A percentile compares a stretch with the other conserved stretches of the same genome.
These are phyloP conservation scores for Coniochaeta sp. DNA, from an alignment of 2,329 filamentous ascomycete genomes.

Conservation along the genomic window DNA sequence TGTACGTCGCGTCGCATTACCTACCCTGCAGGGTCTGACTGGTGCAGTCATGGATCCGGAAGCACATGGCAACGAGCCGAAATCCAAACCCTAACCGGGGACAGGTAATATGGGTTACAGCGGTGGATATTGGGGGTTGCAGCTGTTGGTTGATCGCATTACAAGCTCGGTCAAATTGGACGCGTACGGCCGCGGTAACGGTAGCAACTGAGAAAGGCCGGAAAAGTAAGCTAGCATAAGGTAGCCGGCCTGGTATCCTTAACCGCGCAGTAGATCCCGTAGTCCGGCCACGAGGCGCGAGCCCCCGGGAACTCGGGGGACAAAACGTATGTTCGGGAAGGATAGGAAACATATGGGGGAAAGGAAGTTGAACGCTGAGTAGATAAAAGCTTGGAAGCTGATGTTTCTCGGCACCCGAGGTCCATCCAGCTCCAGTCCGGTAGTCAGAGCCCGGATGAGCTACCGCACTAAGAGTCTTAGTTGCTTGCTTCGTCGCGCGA, in stretches of 20 bases:
- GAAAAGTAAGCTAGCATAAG: not conserved
- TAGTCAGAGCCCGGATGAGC: not conserved
- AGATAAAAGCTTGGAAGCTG: not conserved
- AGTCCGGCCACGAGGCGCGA: not conserved
- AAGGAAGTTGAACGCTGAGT: not conserved
- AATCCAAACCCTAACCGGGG: not conserved
- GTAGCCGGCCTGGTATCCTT: not conserved
- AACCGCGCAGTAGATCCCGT: constrained; percentile 1
- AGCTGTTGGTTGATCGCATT: not conserved
- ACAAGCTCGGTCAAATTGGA: not conserved
- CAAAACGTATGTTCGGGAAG: not conserved
- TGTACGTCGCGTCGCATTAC: not conserved
- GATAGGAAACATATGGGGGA: not conserved
- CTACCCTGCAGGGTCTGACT: not conserved
- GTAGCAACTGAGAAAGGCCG: not conserved
- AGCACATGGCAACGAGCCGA: constrained; percentile 1
- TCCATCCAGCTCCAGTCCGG: not conserved
- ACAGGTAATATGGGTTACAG: not conserved
- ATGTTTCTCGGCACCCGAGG: not conserved
- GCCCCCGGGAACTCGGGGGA: not conserved
- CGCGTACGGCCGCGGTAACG: not conserved
- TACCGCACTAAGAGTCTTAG: not conserved
- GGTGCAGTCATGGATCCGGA: not conserved
- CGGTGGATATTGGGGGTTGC: not conserved
- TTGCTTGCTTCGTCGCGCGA: not conserved